Conservation (phyloP, 2,329 filamentous ascomycete species). For the Botrytis fragariae region DNA sequence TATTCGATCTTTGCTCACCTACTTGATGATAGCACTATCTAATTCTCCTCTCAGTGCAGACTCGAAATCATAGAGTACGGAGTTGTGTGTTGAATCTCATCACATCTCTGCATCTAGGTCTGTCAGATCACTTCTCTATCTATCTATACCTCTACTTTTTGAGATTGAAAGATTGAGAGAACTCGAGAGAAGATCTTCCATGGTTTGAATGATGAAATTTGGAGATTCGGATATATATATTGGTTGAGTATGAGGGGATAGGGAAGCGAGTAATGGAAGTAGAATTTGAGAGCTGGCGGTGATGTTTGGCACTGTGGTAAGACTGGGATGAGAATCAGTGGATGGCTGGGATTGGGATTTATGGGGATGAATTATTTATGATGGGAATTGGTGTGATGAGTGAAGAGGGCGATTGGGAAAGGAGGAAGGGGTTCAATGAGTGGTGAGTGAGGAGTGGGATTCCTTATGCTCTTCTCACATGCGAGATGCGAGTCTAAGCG, state of each 20-base stretch:
- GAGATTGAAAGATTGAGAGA: background rate
- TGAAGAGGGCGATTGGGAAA: accelerated
- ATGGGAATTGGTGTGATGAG: background rate
- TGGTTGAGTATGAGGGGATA: background rate
- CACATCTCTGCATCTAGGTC: no score
- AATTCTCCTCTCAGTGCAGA: accelerated
- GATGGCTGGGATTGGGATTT: no score
- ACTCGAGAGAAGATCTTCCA: background rate
- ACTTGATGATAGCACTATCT: background rate
- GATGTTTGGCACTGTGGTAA: no score
- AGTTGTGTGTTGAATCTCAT: background rate
- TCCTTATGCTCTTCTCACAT: background rate
- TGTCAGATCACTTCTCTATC: background rate
- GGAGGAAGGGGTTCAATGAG: background rate
- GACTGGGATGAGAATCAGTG: no score
- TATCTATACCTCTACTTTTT: accelerated
- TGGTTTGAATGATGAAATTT: background rate
- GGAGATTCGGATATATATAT: background rate
- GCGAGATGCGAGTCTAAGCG: background rate
- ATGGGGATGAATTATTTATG: background rate
- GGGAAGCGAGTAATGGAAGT: background rate
- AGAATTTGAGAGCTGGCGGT: background rate
- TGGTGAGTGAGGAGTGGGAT: background rate
- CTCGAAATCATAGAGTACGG: accelerated
- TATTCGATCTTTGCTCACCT: background rate